These are phyloP conservation scores for Scenedesmus sp. DNA, from an alignment of 163 green algal genomes.

Conservation along the genomic window DNA sequence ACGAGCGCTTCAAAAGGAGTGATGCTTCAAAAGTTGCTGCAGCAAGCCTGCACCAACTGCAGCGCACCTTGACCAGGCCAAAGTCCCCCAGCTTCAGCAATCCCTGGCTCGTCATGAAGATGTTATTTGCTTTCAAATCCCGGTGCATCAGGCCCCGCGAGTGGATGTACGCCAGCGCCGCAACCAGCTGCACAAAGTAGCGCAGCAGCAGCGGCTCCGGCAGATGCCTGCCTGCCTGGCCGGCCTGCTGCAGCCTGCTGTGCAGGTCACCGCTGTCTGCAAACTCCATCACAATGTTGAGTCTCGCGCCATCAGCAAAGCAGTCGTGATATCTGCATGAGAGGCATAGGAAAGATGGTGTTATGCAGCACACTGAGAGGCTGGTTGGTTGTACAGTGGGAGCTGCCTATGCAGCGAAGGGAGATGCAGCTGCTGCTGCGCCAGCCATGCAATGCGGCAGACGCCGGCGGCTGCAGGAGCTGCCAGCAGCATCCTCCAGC, in stretches of 20 bases:
- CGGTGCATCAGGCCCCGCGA: conserved; percentile 92
- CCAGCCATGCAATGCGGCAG: neutral
- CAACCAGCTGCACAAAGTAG: conserved; percentile 63
- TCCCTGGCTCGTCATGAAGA: conserved; percentile 82
- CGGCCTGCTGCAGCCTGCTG: neutral
- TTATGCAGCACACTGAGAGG: neutral
- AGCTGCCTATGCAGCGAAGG: neutral
- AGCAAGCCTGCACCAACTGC: no score
- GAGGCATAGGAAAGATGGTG: neutral
- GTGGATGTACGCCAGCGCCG: conserved; percentile 91
- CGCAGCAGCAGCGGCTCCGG: conserved; percentile 19
- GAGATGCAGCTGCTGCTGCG: no score
- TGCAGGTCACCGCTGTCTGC: conserved; percentile 39
- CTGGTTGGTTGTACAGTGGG: neutral
- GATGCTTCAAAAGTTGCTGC: neutral
- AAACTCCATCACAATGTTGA: conserved; percentile 45
- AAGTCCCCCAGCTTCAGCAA: conserved; percentile 95
- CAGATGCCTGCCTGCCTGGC: conserved; percentile 9
- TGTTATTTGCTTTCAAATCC: conserved; percentile 94
- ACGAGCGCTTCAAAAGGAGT: neutral
- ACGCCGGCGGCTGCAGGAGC: neutral
- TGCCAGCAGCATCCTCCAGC: neutral
- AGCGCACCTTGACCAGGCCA: conserved; percentile 81
- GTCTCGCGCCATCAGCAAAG: conserved; percentile 6
- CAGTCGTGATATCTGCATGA: conserved; percentile 42